A percentile compares a stretch with the other conserved stretches of the same genome.
phyloP scores from a whole-genome alignment of 2,329 filamentous ascomycete genomes.

The Nakataea oryzae region DNA sequence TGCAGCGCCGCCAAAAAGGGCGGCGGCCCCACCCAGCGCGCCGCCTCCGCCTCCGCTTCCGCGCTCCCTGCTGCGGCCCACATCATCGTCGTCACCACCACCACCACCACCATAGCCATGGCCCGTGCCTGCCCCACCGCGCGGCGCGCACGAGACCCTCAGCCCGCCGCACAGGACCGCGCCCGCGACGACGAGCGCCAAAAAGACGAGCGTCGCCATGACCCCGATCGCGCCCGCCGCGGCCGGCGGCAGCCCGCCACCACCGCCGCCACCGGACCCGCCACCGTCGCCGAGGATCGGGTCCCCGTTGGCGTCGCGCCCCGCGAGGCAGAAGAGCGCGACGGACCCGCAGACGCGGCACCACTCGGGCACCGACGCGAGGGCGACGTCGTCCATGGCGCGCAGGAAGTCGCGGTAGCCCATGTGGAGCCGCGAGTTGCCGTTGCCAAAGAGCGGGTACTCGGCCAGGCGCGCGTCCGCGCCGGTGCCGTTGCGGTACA shows the following conservation, averaged over 20 bases:
- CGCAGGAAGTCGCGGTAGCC: slow-evolving; percentile 26
- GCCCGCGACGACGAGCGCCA: slow-evolving; percentile 14
- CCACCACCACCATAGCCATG: too few relatives aligned
- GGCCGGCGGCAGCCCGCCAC: slow-evolving; percentile 19
- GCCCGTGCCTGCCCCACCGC: slow-evolving; percentile 23
- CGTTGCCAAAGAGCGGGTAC: slow-evolving; percentile 29
- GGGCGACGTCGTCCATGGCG: slow-evolving; percentile 23
- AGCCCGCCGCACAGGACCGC: slow-evolving; percentile 11
- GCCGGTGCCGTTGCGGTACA: slow-evolving; percentile 40
- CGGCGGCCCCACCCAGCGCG: too few relatives aligned
- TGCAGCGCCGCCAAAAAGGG: too few relatives aligned
- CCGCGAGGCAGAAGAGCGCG: slow-evolving; percentile 26
- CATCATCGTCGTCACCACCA: too few relatives aligned
- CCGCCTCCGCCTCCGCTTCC: slow-evolving; percentile 24
- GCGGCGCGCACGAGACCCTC: slow-evolving; percentile 21
- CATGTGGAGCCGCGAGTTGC: slow-evolving; percentile 20
- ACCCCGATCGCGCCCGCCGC: slow-evolving; percentile 38
- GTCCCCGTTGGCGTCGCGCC: neutral
- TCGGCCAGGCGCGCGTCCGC: slow-evolving; percentile 19
- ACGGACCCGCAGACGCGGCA: slow-evolving; percentile 29
- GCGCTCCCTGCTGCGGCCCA: slow-evolving; percentile 33
- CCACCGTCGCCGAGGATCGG: neutral
- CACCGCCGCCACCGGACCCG: neutral
- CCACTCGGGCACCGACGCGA: slow-evolving; percentile 26
- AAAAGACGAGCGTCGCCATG: slow-evolving; percentile 23